Percentiles rank a stretch among this genome's conserved stretches.
These are phyloP conservation scores for Phellopilus nigrolimitatus DNA, from an alignment of 1,284 basidiomycete species.

Conservation along the genomic window DNA sequence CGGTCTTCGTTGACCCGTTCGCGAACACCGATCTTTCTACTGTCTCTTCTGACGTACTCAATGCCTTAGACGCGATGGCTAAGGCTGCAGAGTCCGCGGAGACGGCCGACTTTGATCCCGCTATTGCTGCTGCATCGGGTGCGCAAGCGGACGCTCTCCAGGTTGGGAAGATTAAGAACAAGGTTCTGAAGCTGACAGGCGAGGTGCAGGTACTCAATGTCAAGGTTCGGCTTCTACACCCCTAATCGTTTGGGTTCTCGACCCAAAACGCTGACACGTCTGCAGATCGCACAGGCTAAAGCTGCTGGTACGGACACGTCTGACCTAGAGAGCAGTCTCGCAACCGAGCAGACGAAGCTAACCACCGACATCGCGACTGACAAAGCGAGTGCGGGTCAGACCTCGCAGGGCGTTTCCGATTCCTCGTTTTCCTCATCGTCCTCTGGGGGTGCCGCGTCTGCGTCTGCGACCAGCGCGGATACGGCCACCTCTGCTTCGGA, in stretches of 20 bases:
- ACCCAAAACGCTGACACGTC: neutral
- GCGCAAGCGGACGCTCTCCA: constrained; percentile 27
- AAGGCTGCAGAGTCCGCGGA: too few species aligned
- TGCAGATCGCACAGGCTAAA: constrained; percentile 34
- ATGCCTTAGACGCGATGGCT: too few species aligned
- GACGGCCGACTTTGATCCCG: constrained; percentile 39
- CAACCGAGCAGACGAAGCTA: constrained; percentile 34
- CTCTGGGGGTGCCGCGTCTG: neutral
- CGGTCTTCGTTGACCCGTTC: constrained; percentile 34
- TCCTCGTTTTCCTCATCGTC: neutral
- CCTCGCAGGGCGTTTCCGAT: constrained; percentile 30
- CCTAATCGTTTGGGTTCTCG: constrained; percentile 11
- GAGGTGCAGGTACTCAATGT: too few species aligned
- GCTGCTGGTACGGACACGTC: constrained; percentile 34
- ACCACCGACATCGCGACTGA: constrained; percentile 35
- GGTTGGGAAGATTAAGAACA: constrained; percentile 32
- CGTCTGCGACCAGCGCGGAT: too few species aligned
- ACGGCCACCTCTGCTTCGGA: neutral
- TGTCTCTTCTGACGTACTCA: constrained; percentile 25
- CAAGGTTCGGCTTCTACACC: constrained; percentile 27
- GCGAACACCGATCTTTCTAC: constrained; percentile 21
- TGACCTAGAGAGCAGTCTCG: constrained; percentile 27
- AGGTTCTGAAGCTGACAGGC: constrained; percentile 46
- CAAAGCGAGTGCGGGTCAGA: constrained; percentile 29
- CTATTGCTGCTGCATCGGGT: constrained; percentile 39